These are phyloP conservation scores for Neurospora sp. DNA, from an alignment of 495 filamentous ascomycete genomes.

Conservation along the genomic window DNA sequence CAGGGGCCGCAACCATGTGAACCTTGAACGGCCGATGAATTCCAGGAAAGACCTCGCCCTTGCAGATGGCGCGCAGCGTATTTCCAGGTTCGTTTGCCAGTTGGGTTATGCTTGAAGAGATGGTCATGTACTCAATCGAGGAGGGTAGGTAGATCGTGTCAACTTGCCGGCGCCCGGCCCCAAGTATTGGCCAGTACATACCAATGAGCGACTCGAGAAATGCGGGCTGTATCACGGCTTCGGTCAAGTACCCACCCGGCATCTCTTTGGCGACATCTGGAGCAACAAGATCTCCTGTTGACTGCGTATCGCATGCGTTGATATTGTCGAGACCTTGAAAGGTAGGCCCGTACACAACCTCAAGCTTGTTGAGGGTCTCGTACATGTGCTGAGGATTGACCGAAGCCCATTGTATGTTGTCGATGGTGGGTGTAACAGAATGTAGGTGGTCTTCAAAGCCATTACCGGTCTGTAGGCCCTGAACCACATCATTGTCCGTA, in stretches of 20 bases:
- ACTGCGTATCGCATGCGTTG: conserved; percentile 26
- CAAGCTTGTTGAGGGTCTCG: conserved; percentile 27
- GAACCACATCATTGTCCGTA: conserved; percentile 29
- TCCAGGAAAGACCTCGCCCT: conserved; percentile 17
- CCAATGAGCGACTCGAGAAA: conserved; percentile 44
- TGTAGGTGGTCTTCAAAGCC: conserved; percentile 17
- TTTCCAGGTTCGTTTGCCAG: conserved; percentile 19
- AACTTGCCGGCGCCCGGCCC: conserved; percentile 19
- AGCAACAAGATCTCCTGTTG: conserved; percentile 32
- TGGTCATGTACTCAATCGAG: conserved; percentile 25
- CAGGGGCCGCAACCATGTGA: conserved; percentile 21
- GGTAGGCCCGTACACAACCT: conserved; percentile 34
- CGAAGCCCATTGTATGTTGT: conserved; percentile 9
- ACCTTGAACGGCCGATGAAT: conserved; percentile 27
- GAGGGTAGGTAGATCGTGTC: conserved; percentile 35
- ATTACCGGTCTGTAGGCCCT: conserved; percentile 16
- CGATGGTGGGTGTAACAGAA: conserved; percentile 17
- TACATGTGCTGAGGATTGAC: conserved; percentile 26
- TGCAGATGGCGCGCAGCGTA: conserved; percentile 26
- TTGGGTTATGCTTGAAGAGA: conserved; percentile 21
- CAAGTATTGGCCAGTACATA: conserved; percentile 33
- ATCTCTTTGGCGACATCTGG: conserved; percentile 43
- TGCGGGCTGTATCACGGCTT: conserved; percentile 40
- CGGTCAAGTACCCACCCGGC: conserved; percentile 36
- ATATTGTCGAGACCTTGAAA: conserved; percentile 35